Conservation (phyloP, 1,284 basidiomycete species). For the Meripilus lineatus region DNA sequence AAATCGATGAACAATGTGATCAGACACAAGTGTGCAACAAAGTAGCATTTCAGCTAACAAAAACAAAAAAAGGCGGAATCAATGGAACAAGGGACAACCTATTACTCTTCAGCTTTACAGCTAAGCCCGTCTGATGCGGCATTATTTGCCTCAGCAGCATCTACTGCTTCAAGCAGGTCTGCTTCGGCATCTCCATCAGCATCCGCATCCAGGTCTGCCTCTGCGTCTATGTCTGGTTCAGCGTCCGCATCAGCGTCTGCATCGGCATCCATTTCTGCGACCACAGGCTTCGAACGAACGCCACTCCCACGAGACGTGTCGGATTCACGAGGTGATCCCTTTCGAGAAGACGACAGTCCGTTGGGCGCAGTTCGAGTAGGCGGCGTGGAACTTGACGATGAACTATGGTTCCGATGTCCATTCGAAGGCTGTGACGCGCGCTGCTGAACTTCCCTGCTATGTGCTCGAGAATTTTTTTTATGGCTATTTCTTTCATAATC, state of each 20-base stretch:
- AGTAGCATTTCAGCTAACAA: too few species aligned
- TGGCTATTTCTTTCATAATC: neutral
- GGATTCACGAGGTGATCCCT: slow-evolving; percentile 18
- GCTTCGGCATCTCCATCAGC: slow-evolving; percentile 29
- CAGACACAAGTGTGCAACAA: too few species aligned
- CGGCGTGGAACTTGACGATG: slow-evolving; percentile 1
- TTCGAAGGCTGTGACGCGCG: neutral
- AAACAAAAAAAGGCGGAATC: too few species aligned
- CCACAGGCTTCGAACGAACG: neutral
- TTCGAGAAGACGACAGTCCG: neutral
- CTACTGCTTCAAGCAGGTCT: slow-evolving; percentile 32
- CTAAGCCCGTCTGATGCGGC: too few species aligned
- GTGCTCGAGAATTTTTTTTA: slow-evolving; percentile 8
- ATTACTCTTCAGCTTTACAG: too few species aligned
- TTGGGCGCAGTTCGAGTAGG: slow-evolving; percentile 10
- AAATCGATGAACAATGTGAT: too few species aligned
- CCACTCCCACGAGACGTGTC: slow-evolving; percentile 4
- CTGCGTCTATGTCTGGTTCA: slow-evolving; percentile 19
- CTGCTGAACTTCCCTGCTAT: slow-evolving; percentile 1
- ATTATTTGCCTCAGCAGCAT: slow-evolving; percentile 31
- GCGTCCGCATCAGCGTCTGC: slow-evolving; percentile 22
- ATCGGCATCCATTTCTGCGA: slow-evolving; percentile 14
- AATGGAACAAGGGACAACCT: too few species aligned
- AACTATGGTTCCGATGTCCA: neutral
- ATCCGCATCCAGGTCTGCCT: slow-evolving; percentile 22